Base-by-base conservation (phyloP, 2,329 filamentous ascomycete genomes). In the Epicoccum sorghinum region DNA sequence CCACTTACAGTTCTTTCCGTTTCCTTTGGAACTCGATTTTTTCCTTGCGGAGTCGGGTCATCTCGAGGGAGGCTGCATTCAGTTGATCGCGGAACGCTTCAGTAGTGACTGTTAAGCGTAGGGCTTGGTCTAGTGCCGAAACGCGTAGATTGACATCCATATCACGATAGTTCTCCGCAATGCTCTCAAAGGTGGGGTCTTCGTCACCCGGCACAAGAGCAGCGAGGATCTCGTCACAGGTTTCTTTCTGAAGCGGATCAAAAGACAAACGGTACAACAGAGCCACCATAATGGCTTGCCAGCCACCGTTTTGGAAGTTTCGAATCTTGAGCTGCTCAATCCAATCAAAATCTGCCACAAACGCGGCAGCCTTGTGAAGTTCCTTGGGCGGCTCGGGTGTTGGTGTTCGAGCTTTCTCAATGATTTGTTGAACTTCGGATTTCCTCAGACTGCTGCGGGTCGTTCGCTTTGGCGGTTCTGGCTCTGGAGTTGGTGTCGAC, bases 41-140 rank as follows among this genome's bases (percentile, higher is more conserved):
- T 71, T 96, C 90, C 75, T 99, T 99, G 44, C 95, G 88, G 69
- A 96, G 91, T 49, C 87, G 86, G 1, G 95, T 99, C 93, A 98
- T 97, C 48, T 91, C 90, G 69, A 93, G 90, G 60, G 89, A 91
- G 76, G 93, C 96, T 59, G 93, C 89, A 63, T 96, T 91, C 81
- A 99, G 89, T 71, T 96, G 96, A 13, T 86, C 88, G 47, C 93
- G 88, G 62, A 98, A 85, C 2, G 89, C 87, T 71, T 91, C 93
- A 0, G 95, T 97, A 67, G 92, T 89, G 51, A 93, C 83, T 2
- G 90, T 93, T 57, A 98, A 80, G 80, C 93, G 87, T 72, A 91
- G 91, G 51, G 97, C 85, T 32, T 96, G 89, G 70, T 97, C 89
- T 40, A 99, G 81, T 22, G 88, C 89, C 60, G 87, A 84, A 35